Percentiles rank a stretch among this genome's conserved stretches.
These are phyloP conservation scores for Kalanchoe fedtschenkoi DNA, from an alignment of 164 flowering plant species.

Conservation along the genomic window DNA sequence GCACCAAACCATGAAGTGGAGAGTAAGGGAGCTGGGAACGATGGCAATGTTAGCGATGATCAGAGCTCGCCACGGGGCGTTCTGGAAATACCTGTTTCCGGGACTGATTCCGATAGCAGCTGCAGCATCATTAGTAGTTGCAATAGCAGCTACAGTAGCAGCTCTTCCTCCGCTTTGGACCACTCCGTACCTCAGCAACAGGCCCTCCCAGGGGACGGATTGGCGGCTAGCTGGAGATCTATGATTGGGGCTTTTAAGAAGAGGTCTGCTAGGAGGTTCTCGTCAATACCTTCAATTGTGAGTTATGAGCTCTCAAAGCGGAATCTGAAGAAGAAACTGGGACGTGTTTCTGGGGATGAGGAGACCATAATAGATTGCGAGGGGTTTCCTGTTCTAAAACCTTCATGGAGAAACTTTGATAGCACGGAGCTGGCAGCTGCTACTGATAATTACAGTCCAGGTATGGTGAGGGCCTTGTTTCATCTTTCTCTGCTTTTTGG, in stretches of 20 bases:
- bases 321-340: not conserved
- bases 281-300: not conserved
- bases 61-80: not conserved
- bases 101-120: constrained; percentile 4
- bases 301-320: not conserved
- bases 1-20: constrained; percentile 16
- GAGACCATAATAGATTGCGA: not conserved
- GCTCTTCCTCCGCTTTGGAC: not conserved
- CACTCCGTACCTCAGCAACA: not conserved
- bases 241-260: not conserved
- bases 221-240: not conserved
- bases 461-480: not conserved
- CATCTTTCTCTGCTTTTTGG: not conserved
- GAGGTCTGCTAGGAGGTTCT: constrained; percentile 3
- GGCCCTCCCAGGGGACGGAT: not conserved
- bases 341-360: not conserved
- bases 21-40: not conserved
- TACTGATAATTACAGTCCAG: constrained; percentile 3
- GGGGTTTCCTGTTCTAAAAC: not conserved
- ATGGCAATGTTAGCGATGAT: not conserved
- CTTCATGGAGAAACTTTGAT: constrained; percentile 7
- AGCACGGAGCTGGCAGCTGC: not conserved
- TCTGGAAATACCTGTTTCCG: constrained; percentile 2
- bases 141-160: constrained; percentile 17
- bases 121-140: constrained; percentile 15